Evolutionary conservation across 345 rosid genomes (phyloP), one percentile per base, ranked within the genome.

Genomic region (Hibiscus mutabilis): DNA sequence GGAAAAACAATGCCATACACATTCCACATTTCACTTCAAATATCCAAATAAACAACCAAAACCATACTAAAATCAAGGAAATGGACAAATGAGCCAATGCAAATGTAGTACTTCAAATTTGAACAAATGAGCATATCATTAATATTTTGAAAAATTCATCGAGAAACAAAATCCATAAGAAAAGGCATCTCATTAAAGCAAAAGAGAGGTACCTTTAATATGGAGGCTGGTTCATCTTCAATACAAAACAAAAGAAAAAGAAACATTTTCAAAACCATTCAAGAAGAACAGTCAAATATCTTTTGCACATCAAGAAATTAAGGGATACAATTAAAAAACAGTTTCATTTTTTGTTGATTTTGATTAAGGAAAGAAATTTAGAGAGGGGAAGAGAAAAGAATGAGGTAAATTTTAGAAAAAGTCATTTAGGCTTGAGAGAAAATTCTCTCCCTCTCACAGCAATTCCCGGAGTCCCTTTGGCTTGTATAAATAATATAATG

Each of bases 281-380:
- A 73, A 33, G 4, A 58, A 33, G 12, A 57, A 46, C 9, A 46
- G 53, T 37, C 19, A 59, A 13, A 33, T 72, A 59, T 65, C 68
- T 70, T 70, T 75, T 78, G 79, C 75, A 83, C 85, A 86, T 84
- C 91, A 85, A 79, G 78, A 79, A 73, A 60, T 64, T 59, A 21
- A 29, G 46, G 65, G 22, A 64, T 12, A 37, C 65, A 71, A 70
- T 29, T 49, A 66, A 72, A 25, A 15, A 27, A 72, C 6, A n/a
- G 33, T 65, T 72, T 70, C 40, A 13, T 52, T 9, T 56, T 52
- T 18, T 22, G 35, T 44, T 51, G 18, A 42, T 11, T 58, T 35
- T 44, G 13, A 11, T 31, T 44, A 53, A 60, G 47, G 42, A 10
- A 15, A 47, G 12, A 53, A 53, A 66, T 27, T 35, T 12, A 37